These are phyloP conservation scores for Capronia epimyces DNA, from an alignment of 2,329 filamentous ascomycete species.

Conservation along the genomic window DNA sequence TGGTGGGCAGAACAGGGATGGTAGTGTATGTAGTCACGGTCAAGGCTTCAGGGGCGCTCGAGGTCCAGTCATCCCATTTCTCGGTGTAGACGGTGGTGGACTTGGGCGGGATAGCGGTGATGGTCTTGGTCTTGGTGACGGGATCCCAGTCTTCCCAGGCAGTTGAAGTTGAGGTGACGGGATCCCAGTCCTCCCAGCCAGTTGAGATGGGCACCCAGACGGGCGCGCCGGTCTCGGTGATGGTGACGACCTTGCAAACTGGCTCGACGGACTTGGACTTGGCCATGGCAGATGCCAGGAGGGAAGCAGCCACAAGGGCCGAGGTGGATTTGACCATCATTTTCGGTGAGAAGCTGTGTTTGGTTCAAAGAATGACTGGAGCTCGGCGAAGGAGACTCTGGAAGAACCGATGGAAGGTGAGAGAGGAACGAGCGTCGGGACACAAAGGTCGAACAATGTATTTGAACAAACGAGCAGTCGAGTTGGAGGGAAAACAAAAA, in stretches of 20 bases:
- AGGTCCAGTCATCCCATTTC: constrained; percentile 5
- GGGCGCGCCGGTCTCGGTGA: constrained; percentile 9
- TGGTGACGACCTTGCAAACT: constrained; percentile 19
- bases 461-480: too few relatives aligned
- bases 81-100: constrained; percentile 9
- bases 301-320: constrained; percentile 10
- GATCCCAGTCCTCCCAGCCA: neutral
- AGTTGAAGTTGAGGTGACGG: constrained; percentile 7
- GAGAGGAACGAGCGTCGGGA: constrained; percentile 16
- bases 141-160: constrained; percentile 7
- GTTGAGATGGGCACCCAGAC: constrained; percentile 13
- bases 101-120: neutral
- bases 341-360: constrained; percentile 5
- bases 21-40: neutral
- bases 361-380: constrained; percentile 22
- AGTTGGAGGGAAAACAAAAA: constrained; percentile 1
- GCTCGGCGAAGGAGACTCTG: constrained; percentile 16
- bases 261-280: neutral
- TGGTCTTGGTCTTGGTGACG: constrained; percentile 9
- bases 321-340: constrained; percentile 12
- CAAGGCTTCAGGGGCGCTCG: neutral
- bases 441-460: constrained; percentile 16
- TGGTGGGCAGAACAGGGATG: neutral
- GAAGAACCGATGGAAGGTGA: constrained; percentile 11
- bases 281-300: constrained; percentile 15